Conservation (phyloP, 495 filamentous ascomycete species). For the Aspergillus incahuasiensis region DNA sequence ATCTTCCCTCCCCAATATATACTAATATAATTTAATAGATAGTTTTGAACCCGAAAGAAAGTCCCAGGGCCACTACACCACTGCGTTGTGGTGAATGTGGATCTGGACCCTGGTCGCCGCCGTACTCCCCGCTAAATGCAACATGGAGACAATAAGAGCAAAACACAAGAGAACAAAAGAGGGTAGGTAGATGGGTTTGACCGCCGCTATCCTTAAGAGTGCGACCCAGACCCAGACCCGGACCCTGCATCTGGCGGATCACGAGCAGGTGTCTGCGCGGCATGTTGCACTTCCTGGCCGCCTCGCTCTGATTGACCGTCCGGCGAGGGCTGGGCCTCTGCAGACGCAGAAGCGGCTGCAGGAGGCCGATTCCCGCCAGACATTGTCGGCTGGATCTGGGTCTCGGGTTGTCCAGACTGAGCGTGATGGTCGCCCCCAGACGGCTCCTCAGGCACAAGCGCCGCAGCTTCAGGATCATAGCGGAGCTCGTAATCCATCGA, state of each 20-base stretch:
- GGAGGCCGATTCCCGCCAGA: not conserved
- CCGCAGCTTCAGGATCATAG: constrained; percentile 45
- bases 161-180: not conserved
- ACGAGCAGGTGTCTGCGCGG: not conserved
- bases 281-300: not conserved
- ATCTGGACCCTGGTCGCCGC: not conserved
- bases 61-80: not conserved
- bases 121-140: constrained; percentile 21
- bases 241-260: not conserved
- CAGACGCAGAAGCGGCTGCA: not conserved
- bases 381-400: not conserved
- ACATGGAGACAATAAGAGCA: not conserved
- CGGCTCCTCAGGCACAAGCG: constrained; percentile 30
- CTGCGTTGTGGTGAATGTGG: not conserved
- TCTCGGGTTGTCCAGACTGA: not conserved
- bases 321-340: not conserved
- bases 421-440: constrained; percentile 8
- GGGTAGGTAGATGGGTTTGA: not conserved
- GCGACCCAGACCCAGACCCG: not conserved
- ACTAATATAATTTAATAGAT: not conserved
- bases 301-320: not conserved
- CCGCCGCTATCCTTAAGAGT: constrained; percentile 3
- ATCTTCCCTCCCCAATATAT: not conserved
- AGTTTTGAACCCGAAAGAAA: constrained; percentile 6
- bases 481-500: constrained; percentile 31